Evolutionary conservation across 495 filamentous ascomycete genomes (phyloP).

Genomic region (Penicillium cosmopolitanum): DNA sequence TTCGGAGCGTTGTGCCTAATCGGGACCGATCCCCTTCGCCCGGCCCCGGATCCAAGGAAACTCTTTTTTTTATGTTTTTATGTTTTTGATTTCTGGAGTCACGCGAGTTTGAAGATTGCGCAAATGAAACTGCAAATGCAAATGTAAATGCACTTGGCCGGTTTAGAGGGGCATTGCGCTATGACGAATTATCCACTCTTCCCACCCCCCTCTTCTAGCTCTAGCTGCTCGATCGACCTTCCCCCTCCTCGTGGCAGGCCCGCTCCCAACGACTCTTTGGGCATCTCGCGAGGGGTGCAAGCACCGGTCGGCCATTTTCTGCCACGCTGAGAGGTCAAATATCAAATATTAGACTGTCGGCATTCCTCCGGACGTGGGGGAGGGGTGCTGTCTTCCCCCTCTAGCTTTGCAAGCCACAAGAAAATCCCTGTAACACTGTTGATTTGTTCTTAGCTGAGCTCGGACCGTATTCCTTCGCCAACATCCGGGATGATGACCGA

Average conservation of each 20-base stretch:
- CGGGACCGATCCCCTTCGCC: slow-evolving; percentile 2
- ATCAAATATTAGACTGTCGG: background rate
- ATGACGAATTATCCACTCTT: slow-evolving; percentile 5
- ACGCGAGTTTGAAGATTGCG: background rate
- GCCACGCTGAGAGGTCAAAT: background rate
- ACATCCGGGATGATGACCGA: slow-evolving; percentile 3
- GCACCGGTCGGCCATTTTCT: background rate
- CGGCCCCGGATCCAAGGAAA: slow-evolving; percentile 5
- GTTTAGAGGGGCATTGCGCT: background rate
- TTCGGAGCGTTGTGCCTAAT: slow-evolving; percentile 4
- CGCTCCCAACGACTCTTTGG: background rate
- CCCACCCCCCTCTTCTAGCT: background rate
- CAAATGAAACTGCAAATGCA: background rate
- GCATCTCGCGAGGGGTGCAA: background rate
- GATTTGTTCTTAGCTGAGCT: slow-evolving; percentile 3
- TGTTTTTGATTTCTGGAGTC: background rate
- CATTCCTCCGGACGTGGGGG: slow-evolving; percentile 6
- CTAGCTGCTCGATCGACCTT: background rate
- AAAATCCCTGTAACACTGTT: background rate
- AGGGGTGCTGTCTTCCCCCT: background rate
- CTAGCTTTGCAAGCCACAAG: slow-evolving; percentile 1
- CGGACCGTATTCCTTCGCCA: background rate
- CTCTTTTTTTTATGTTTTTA: background rate
- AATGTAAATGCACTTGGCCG: background rate
- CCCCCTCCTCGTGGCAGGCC: background rate